A percentile compares a stretch with the other conserved stretches of the same genome.
Evolutionary conservation across 2,329 filamentous ascomycete species (phyloP).

Genomic region (Xylaria sp.): DNA sequence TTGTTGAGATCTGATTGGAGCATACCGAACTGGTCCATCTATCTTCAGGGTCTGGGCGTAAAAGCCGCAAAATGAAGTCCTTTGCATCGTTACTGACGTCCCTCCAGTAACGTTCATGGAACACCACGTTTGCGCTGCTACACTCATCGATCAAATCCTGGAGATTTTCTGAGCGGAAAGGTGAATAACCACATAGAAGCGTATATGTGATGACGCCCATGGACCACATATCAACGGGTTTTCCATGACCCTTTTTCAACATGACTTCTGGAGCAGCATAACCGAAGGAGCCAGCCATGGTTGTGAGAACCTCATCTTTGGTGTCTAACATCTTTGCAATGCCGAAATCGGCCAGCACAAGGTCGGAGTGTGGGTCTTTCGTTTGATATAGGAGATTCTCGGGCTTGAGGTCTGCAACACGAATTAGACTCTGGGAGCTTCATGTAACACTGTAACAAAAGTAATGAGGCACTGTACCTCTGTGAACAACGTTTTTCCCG

Average conservation of each 20-base stretch:
- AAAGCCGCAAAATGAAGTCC: conserved; percentile 85
- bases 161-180: conserved; percentile 94
- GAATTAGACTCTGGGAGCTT: conserved; percentile 29
- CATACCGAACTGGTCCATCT: conserved; percentile 81
- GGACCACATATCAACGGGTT: conserved; percentile 99
- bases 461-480: conserved; percentile 68
- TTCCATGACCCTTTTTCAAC: conserved; percentile 96
- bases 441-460: background rate
- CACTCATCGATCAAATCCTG: conserved; percentile 95
- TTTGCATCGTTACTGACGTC: conserved; percentile 96
- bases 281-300: conserved; percentile 98
- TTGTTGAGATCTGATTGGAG: conserved; percentile 29
- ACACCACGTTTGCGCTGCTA: conserved; percentile 82
- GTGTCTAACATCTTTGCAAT: conserved; percentile 98
- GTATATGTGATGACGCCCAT: conserved; percentile 99
- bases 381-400: conserved; percentile 97
- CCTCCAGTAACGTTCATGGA: conserved; percentile 98
- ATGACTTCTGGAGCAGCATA: conserved; percentile 98
- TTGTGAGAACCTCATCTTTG: conserved; percentile 91
- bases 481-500: conserved; percentile 92
- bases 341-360: conserved; percentile 96
- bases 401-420: conserved; percentile 84
- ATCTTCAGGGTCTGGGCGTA: conserved; percentile 81
- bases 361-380: conserved; percentile 77
- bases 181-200: conserved; percentile 95